These are phyloP conservation scores for Erysiphe pulchra DNA, from an alignment of 2,329 filamentous ascomycete species.

Conservation along the genomic window DNA sequence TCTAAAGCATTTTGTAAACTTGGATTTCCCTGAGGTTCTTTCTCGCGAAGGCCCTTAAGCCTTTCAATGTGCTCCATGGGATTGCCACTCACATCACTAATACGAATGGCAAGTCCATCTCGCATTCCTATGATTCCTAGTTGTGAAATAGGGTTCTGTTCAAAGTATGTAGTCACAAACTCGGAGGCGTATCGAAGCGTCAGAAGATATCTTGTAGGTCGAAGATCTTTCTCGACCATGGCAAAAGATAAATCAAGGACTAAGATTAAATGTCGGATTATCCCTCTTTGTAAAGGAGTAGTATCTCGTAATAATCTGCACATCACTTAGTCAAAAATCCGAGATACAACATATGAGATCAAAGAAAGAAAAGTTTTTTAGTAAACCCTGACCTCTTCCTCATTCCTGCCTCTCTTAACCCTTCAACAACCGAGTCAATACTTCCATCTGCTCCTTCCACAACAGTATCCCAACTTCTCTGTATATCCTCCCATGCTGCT, in stretches of 20 bases:
- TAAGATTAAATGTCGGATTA: constrained; percentile 85
- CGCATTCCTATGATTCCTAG: constrained; percentile 81
- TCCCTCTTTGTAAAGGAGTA: constrained; percentile 81
- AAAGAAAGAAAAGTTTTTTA: no score
- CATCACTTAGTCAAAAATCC: background rate
- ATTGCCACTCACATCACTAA: constrained; percentile 81
- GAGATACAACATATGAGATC: no score
- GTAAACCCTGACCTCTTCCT: constrained; percentile 29
- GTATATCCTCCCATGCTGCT: constrained; percentile 40
- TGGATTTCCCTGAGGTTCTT: constrained; percentile 47
- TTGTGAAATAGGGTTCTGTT: constrained; percentile 95
- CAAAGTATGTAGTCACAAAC: constrained; percentile 87
- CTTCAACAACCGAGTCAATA: constrained; percentile 44
- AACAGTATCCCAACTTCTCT: constrained; percentile 45
- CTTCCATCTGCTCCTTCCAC: constrained; percentile 58
- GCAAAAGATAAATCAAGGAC: constrained; percentile 80
- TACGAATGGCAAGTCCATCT: constrained; percentile 62
- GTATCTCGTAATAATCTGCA: constrained; percentile 68
- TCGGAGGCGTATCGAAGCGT: constrained; percentile 60
- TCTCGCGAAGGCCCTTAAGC: constrained; percentile 37
- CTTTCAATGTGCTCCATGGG: constrained; percentile 66
- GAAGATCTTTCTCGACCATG: constrained; percentile 86
- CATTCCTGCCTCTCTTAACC: constrained; percentile 58
- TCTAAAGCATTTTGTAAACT: constrained; percentile 87
- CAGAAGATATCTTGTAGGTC: constrained; percentile 65